Conservation (phyloP, 495 filamentous ascomycete genomes). For the Tuber aestivum region DNA sequence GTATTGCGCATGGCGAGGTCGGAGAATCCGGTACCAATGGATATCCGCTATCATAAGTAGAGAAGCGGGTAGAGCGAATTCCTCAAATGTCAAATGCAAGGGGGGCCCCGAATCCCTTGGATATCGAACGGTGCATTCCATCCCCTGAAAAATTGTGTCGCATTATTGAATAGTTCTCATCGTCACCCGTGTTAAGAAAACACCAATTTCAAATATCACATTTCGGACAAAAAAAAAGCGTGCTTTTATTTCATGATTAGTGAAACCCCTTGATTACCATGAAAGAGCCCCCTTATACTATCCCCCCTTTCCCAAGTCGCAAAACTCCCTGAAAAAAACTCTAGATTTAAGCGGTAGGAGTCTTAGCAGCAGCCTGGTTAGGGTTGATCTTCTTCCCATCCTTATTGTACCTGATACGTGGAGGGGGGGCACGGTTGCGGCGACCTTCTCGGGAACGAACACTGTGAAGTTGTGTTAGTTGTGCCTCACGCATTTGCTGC, state of each 20-base stretch:
- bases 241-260: neutral
- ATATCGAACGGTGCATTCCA: neutral
- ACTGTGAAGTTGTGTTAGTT: constrained; percentile 50
- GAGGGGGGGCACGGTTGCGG: constrained; percentile 97
- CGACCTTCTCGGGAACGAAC: constrained; percentile 95
- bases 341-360: constrained; percentile 37
- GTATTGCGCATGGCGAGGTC: neutral
- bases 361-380: constrained; percentile 66
- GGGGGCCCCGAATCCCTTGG: neutral
- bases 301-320: neutral
- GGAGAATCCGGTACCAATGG: neutral
- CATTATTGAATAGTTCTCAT: neutral
- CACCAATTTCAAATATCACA: neutral
- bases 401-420: constrained; percentile 98
- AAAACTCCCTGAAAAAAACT: neutral
- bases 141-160: neutral
- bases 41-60: neutral
- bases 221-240: neutral
- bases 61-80: neutral
- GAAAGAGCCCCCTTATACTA: neutral
- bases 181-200: neutral
- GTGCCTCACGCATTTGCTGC: constrained; percentile 26
- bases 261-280: constrained; percentile 1
- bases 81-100: neutral
- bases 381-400: constrained; percentile 99